Evolutionary conservation across 2,329 filamentous ascomycete genomes (phyloP), one percentile per base, ranked within the genome.

Genomic region (Colletotrichum plurivorum): DNA sequence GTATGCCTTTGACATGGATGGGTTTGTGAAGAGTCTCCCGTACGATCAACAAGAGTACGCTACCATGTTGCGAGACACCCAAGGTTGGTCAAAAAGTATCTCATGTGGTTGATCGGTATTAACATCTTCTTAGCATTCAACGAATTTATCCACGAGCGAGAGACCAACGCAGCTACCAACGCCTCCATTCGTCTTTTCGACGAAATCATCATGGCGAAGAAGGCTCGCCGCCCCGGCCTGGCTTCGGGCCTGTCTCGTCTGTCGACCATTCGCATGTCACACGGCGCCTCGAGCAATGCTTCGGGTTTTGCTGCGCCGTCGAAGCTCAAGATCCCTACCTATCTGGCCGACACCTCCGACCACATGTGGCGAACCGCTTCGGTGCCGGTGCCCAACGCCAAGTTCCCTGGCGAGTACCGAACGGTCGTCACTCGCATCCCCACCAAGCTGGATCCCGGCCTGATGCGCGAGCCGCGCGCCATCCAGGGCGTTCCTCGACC

Each of bases 401-500:
- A 88, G 73, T 90, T 91, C 72, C 83, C 87, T 0, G 88, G 88
- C 67, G 88, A 91, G 73, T 92, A 92, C 79, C 85, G 86, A 67
- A 80, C 85, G 39, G 84, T 90, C 15, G 84, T 89, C 62, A 89
- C 89, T 13, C 83, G 90, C 73, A 90, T 93, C 45, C 96, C 96
- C 5, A 90, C 93, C 8, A 95, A 93, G 76, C 87, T 99, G 10
- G 96, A 99, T 75, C 88, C 92, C 4, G 88, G 90, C 15, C 84
- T 98, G 54, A 97, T 98, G 94, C 94, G 94, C 78, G 95, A 98
- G 80, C 95, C 95, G 36, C 89, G 95, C 67, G 90, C 93, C 71
- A 95, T 97, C 46, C 94, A 97, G 78, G 95, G 95, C 43, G 90
- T 94, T n/a, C 94, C 94, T 25, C 83, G 88, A 41, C 84, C 87